These are phyloP conservation scores for Lichtheimia ramosa DNA, from an alignment of 371 early-diverging fungal species.

Conservation along the genomic window DNA sequence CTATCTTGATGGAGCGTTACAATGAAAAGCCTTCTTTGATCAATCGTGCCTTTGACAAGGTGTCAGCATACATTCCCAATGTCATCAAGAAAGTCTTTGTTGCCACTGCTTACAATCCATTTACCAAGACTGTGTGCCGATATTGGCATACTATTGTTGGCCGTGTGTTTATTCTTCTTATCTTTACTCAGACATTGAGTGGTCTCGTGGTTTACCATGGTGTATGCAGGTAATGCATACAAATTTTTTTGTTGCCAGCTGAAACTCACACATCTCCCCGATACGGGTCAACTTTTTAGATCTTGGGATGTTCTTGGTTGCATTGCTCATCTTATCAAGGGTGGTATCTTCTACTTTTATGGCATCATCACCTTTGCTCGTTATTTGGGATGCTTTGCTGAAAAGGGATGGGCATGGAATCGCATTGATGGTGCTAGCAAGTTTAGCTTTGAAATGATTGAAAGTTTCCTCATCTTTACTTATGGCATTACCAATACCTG, in stretches of 20 bases:
- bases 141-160: conserved; percentile 41
- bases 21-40: conserved; percentile 24
- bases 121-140: conserved; percentile 42
- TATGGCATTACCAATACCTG: conserved; percentile 70
- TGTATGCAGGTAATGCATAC: conserved; percentile 36
- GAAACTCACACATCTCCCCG: too few species aligned
- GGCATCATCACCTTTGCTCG: conserved; percentile 47
- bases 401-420: conserved; percentile 55
- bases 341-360: conserved; percentile 52
- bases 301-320: conserved; percentile 49
- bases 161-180: conserved; percentile 38
- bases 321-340: conserved; percentile 52
- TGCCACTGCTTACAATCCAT: conserved; percentile 37
- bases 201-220: conserved; percentile 53
- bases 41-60: conserved; percentile 24
- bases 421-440: conserved; percentile 30
- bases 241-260: neutral
- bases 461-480: conserved; percentile 45
- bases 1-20: conserved; percentile 7
- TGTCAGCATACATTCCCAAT: conserved; percentile 34
- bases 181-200: conserved; percentile 47
- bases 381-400: conserved; percentile 49
- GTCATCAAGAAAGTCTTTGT: conserved; percentile 38
- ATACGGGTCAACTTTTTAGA: conserved; percentile 7
- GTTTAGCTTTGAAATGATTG: conserved; percentile 53